Conservation (phyloP, 305 asterid species). For the Solanum hybrid region DNA sequence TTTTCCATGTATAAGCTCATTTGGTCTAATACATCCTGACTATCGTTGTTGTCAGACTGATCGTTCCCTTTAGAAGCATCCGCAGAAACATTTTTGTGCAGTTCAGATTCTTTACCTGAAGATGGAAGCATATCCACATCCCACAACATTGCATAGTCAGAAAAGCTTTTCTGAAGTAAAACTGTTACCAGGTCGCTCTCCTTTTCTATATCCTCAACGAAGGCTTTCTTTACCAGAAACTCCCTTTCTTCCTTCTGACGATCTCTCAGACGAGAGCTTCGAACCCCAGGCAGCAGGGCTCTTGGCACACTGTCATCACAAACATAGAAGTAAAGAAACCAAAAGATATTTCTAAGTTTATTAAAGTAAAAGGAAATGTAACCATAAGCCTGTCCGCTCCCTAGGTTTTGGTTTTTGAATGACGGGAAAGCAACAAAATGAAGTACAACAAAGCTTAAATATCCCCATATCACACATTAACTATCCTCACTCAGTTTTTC, state of each 20-base stretch:
- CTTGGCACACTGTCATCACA: constrained; percentile 78
- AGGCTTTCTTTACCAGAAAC: constrained; percentile 73
- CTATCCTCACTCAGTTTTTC: not conserved
- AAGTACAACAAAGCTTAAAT: not conserved
- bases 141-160: constrained; percentile 64
- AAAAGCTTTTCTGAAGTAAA: constrained; percentile 52
- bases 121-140: constrained; percentile 63
- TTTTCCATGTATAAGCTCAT: constrained; percentile 49
- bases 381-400: not conserved
- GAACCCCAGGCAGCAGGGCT: constrained; percentile 80
- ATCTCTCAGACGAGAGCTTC: constrained; percentile 82
- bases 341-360: not conserved
- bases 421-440: not conserved
- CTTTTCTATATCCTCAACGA: constrained; percentile 65
- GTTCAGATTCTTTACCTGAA: constrained; percentile 48
- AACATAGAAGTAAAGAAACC: not conserved
- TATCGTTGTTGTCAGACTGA: constrained; percentile 23
- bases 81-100: constrained; percentile 28
- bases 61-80: constrained; percentile 27
- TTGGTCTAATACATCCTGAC: constrained; percentile 33
- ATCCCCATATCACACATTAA: not conserved
- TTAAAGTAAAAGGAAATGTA: not conserved
- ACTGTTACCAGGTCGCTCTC: constrained; percentile 53
- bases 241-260: constrained; percentile 94
- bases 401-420: not conserved